Percentiles rank a stretch among this genome's conserved stretches.
Evolutionary conservation across 768 basidiomycete species (phyloP).

Genomic region (Phaeotremella skinneri): DNA sequence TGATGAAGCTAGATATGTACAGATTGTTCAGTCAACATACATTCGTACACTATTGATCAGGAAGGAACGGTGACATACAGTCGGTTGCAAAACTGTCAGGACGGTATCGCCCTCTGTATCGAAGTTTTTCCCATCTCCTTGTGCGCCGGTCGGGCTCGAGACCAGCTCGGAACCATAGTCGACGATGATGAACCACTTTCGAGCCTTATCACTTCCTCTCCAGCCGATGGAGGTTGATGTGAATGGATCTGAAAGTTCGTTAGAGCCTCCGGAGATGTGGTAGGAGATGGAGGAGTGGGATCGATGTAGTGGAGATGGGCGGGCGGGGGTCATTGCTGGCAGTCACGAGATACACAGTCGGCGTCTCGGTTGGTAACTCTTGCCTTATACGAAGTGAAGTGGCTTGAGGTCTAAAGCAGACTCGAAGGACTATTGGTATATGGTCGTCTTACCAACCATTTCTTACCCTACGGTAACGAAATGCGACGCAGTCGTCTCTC

Average conservation of each 20-base stretch:
- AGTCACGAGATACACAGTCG: no score
- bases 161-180: slow-evolving; percentile 10
- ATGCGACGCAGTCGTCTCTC: no score
- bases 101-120: not conserved
- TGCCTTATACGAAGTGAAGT: no score
- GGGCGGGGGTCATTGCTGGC: not conserved
- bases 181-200: slow-evolving; percentile 14
- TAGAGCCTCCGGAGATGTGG: not conserved
- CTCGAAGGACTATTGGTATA: no score
- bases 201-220: slow-evolving; percentile 1
- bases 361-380: no score
- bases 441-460: no score
- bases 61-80: not conserved
- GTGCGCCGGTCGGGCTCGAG: not conserved
- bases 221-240: slow-evolving; percentile 3
- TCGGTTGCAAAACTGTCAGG: not conserved
- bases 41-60: no score
- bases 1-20: slow-evolving; percentile 10
- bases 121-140: not conserved
- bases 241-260: not conserved
- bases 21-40: not conserved
- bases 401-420: no score
- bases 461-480: no score
- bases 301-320: not conserved
- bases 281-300: not conserved